Conservation (phyloP, 345 rosid species). For the Aegle marmelos region DNA sequence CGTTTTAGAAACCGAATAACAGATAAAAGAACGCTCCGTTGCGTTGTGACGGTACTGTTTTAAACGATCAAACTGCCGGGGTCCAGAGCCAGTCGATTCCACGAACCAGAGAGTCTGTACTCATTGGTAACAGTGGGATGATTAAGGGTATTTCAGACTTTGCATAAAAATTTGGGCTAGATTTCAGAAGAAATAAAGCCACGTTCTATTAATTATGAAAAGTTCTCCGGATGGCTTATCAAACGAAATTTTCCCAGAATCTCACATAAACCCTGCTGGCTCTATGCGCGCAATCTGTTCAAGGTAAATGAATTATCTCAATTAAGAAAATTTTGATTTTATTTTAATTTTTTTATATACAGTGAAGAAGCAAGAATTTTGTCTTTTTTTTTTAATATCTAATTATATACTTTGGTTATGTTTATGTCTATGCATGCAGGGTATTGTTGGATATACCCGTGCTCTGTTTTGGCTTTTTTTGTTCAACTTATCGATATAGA, state of each 20-base stretch:
- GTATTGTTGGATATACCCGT: background rate
- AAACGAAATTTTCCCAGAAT: background rate
- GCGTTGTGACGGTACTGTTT: background rate
- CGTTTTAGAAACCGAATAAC: background rate
- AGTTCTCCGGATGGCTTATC: background rate
- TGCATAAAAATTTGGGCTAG: background rate
- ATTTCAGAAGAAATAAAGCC: background rate
- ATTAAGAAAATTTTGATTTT: background rate
- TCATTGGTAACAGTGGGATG: too few relatives aligned
- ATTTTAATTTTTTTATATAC: too few relatives aligned
- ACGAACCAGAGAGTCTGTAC: background rate
- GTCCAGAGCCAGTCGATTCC: background rate
- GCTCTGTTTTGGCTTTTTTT: background rate
- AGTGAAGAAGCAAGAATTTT: background rate
- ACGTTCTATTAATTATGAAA: background rate
- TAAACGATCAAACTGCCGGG: background rate
- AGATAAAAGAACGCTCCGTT: background rate
- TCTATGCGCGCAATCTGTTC: background rate
- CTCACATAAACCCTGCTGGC: slow-evolving; percentile 8
- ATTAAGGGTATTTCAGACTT: background rate
- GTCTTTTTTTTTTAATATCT: background rate
- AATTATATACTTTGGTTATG: background rate
- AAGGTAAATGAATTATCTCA: background rate
- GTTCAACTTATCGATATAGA: background rate
- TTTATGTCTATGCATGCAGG: background rate